Evolutionary conservation across 2,329 filamentous ascomycete species (phyloP).

Genomic region (Biscogniauxia marginata): DNA sequence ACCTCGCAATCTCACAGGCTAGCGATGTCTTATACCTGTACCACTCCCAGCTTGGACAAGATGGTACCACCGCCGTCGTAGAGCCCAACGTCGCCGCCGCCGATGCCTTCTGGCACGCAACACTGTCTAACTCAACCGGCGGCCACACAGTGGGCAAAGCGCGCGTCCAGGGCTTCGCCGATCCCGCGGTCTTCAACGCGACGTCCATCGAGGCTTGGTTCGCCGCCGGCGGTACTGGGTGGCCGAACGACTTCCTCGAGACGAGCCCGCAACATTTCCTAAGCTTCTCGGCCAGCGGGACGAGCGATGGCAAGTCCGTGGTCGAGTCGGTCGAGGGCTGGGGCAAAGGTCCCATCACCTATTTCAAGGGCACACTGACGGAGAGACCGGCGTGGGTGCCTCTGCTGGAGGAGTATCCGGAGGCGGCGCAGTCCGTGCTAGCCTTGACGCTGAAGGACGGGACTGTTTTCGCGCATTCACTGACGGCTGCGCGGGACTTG

Average conservation of each 20-base stretch:
- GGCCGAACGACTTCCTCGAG: slow-evolving; percentile 5
- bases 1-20: background rate
- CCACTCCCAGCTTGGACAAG: slow-evolving; percentile 1
- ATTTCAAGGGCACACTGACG: background rate
- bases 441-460: slow-evolving; percentile 4
- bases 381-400: background rate
- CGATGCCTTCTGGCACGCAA: slow-evolving; percentile 4
- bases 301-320: background rate
- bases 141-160: background rate
- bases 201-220: slow-evolving; percentile 1
- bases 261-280: slow-evolving; percentile 4
- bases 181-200: slow-evolving; percentile 1
- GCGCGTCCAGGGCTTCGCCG: slow-evolving; percentile 1
- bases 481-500: slow-evolving; percentile 3
- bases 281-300: slow-evolving; percentile 1
- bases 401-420: background rate
- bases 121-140: background rate
- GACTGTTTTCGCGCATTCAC: slow-evolving; percentile 3
- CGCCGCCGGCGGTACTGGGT: slow-evolving; percentile 1
- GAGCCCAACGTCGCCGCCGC: background rate
- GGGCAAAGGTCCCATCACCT: slow-evolving; percentile 4
- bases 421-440: background rate
- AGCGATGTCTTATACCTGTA: background rate
- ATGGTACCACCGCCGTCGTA: background rate
- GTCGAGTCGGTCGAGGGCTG: slow-evolving; percentile 3